Base-by-base conservation (phyloP, 176 grass and related monocot genomes). In the Phoenix dactylifera region DNA sequence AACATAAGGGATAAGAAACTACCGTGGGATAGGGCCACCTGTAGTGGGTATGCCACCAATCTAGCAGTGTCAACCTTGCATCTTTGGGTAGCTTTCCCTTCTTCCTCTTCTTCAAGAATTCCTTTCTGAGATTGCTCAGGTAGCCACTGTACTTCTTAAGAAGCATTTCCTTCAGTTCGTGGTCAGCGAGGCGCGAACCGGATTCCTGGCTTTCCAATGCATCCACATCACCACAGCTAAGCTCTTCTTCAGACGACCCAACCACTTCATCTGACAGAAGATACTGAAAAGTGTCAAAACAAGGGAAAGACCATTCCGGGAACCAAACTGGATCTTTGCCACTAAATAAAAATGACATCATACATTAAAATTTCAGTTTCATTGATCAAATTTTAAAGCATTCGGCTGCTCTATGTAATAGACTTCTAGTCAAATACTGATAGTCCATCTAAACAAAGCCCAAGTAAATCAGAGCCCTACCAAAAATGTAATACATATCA, bases 81-180 rank as follows among this genome's bases (percentile, higher is more conserved):
- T 95, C 86, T 63, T 89, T 89, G 0, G 91, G 91, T 48, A 95
- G 68, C 65, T 95, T 95, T 19, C 91, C 91, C 78, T 95, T 95
- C 80, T 95, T 95, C 39, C 86, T 70, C 72, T 95, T 95, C 80
- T 95, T 95, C 55, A 95, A 59, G 69, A 95, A 95, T 51, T 95
- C 90, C 2, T 85, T 89, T 3, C 86, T 79, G 15, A 95, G 84
- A 24, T 79, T 82, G 26, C 80, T 85, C 50, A 95, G 80, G n/a
- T 88, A 87, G 26, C 94, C 88, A 1, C 94, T 89, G 71, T 98
- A 98, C 75, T 98, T 98, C 79, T 98, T 98, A 20, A 89, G 89
- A 57, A 98, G 74, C 94, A 98, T 93, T 64, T 89, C 94, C 77
- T 92, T 98, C 2, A 98, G 82, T 59, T 98, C 94, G 55, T 76